phyloP scores from a whole-genome alignment of 768 basidiomycete genomes.

The Asterophora parasitica region DNA sequence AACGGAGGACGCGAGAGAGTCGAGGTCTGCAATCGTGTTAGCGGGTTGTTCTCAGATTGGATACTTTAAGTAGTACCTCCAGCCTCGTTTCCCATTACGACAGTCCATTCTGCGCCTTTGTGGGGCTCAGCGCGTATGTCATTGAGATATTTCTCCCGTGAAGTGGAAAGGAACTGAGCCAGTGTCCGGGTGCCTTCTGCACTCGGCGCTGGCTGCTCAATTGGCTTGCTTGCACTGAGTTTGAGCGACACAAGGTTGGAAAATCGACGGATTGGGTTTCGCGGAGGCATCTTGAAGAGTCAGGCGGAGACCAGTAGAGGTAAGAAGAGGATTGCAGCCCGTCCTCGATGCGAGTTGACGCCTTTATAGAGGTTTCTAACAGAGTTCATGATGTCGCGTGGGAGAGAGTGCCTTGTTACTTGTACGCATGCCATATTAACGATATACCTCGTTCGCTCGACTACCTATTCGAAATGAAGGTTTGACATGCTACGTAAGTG shows the following conservation, averaged over 20 bases:
- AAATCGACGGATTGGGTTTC: slow-evolving; percentile 30
- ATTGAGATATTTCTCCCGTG: slow-evolving; percentile 57
- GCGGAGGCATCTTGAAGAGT: slow-evolving; percentile 14
- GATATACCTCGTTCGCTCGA: no score
- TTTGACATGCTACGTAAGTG: no score
- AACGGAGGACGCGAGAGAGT: slow-evolving; percentile 82
- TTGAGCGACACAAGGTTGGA: slow-evolving; percentile 27
- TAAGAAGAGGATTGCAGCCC: slow-evolving; percentile 4
- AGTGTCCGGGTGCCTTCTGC: slow-evolving; percentile 17
- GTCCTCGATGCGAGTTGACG: slow-evolving; percentile 5
- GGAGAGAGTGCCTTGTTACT: no score
- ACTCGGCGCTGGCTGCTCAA: neutral
- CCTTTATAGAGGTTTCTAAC: slow-evolving; percentile 10
- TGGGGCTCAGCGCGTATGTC: slow-evolving; percentile 42
- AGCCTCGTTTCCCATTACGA: slow-evolving; percentile 95
- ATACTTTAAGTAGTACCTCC: slow-evolving; percentile 72
- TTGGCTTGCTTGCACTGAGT: slow-evolving; percentile 18
- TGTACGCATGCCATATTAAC: no score
- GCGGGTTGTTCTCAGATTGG: neutral
- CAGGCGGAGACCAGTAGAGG: slow-evolving; percentile 1
- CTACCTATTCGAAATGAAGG: no score
- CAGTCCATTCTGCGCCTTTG: slow-evolving; percentile 62
- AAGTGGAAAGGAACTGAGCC: slow-evolving; percentile 27
- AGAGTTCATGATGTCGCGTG: slow-evolving; percentile 1
- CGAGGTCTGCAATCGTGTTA: slow-evolving; percentile 62